These are phyloP conservation scores for Medicago lupulina DNA, from an alignment of 306 rosid genomes.

Conservation along the genomic window DNA sequence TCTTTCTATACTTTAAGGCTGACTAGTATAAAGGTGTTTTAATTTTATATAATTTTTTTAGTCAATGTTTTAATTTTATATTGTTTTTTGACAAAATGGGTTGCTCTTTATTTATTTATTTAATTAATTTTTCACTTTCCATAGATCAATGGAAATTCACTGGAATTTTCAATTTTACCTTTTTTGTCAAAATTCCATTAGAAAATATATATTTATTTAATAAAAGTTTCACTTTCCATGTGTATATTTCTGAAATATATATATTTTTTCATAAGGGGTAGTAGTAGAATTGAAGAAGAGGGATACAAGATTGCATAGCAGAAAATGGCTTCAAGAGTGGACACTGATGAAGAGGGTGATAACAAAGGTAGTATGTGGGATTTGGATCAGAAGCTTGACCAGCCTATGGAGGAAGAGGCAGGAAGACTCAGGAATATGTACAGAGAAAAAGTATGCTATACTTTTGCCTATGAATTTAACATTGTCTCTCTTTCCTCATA, in stretches of 20 bases:
- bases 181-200: slow-evolving; percentile 27
- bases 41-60: neutral
- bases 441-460: slow-evolving; percentile 74
- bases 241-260: slow-evolving; percentile 41
- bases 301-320: slow-evolving; percentile 37
- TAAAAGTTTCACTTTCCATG: neutral
- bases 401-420: slow-evolving; percentile 96
- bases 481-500: slow-evolving; percentile 7
- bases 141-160: slow-evolving; percentile 26
- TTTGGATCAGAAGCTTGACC: slow-evolving; percentile 90
- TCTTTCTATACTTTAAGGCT: neutral
- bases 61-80: slow-evolving; percentile 1
- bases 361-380: slow-evolving; percentile 89
- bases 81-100: slow-evolving; percentile 34
- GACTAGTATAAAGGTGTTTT: slow-evolving; percentile 22
- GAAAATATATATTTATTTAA: no score
- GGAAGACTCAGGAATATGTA: slow-evolving; percentile 88
- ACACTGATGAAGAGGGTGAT: slow-evolving; percentile 58
- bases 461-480: slow-evolving; percentile 9
- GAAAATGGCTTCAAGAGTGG: slow-evolving; percentile 70
- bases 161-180: slow-evolving; percentile 38
- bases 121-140: neutral
- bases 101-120: neutral
- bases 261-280: slow-evolving; percentile 4
- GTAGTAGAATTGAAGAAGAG: slow-evolving; percentile 36